Evolutionary conservation across 108 stramenopile species (phyloP), one percentile per base, ranked within the genome.

Genomic region (Cyclotella cryptica): DNA sequence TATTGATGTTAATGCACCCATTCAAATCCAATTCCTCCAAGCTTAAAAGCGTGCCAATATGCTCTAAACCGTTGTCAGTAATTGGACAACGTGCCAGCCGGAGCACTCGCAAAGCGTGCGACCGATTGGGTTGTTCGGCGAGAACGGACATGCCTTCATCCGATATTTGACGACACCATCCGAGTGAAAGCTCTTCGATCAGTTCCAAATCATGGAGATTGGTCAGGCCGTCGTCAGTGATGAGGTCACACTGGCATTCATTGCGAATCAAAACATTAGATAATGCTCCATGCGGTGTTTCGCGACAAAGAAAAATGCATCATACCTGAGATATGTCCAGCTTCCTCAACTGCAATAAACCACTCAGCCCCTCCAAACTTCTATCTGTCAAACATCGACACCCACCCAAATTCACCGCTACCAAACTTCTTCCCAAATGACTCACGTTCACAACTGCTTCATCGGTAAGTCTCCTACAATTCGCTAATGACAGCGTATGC

Each of bases 301-400:
- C 35, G 13, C 14, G 3, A 24, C 57, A 47, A 51, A 27, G n/a
- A n/a, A 53, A 43, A 57, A 21, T 45, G 49, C 10, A 29, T 17
- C 72, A 29, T 62, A 81, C 80, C 73, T 92, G 89, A 52, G 88
- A 89, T 24, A 95, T 67, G 71, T 92, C 90, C 9, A 95, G 71
- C 68, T 85, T 87, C 22, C 73, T 60, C 21, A 95, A 68, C 12
- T 79, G 58, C 28, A 78, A 58, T 15, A 95, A 58, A 49, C 67
- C 75, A 53, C 72, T 52, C 53, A 86, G 41, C 14, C 88, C 92
- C 10, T 75, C 87, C 54, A 93, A 64, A 42, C 87, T 84, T 17
- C 84, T 77, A 74, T 93, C 94, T 7, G 92, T 95, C 62, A 95
- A 67, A 69, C 92, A 93, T 4, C 94, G 88, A 69, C 94, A 93